A percentile compares a stretch with the other conserved stretches of the same genome.
These are phyloP conservation scores for Avena atlantica DNA, from an alignment of 176 grass and related monocot species.

Conservation along the genomic window DNA sequence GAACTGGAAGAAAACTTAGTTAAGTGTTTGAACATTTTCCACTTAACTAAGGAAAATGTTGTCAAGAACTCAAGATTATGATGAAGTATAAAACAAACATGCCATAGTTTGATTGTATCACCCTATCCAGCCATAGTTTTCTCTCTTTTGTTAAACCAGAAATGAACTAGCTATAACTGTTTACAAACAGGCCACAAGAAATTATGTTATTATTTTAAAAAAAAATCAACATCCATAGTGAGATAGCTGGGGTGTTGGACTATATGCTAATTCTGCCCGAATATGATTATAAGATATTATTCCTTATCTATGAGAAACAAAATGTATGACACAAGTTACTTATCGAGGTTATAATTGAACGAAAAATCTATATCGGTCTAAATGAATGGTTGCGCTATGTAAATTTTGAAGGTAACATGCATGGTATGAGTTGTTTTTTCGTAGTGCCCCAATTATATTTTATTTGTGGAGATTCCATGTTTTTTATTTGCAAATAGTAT, in stretches of 20 bases:
- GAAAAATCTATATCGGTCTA: background rate
- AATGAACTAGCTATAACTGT: background rate
- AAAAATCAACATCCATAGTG: background rate
- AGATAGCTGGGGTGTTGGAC: background rate
- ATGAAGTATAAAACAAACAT: background rate
- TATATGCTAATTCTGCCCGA: background rate
- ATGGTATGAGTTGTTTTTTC: background rate
- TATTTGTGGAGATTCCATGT: background rate
- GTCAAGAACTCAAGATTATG: background rate
- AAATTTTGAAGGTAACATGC: background rate
- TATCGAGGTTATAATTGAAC: background rate
- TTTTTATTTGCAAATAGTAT: background rate
- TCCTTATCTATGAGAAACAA: background rate
- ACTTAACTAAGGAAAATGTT: background rate
- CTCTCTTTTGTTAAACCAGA: background rate
- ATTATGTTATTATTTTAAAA: background rate
- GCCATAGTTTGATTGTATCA: background rate
- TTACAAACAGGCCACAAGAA: background rate
- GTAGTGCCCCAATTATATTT: background rate
- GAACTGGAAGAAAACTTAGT: no score
- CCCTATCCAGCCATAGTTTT: background rate
- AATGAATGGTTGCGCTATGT: background rate
- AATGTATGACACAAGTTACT: background rate
- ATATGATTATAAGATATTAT: background rate
- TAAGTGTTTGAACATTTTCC: no score